Conservation (phyloP, 306 rosid species). For the Prunus salicina region DNA sequence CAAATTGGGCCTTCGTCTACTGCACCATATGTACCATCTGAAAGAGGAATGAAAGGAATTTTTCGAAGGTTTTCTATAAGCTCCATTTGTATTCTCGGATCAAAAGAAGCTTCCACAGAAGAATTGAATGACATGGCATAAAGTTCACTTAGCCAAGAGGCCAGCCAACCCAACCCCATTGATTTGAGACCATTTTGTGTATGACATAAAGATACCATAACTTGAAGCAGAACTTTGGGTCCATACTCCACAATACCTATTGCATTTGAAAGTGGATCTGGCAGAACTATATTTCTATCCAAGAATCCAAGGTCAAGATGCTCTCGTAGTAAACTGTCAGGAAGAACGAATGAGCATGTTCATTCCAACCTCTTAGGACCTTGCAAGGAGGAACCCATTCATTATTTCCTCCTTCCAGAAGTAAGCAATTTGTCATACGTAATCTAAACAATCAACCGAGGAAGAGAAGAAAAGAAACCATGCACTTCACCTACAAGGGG, state of each 20-base stretch:
- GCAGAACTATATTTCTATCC: conserved; percentile 52
- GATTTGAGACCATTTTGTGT: conserved; percentile 43
- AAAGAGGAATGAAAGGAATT: conserved; percentile 74
- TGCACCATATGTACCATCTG: conserved; percentile 79
- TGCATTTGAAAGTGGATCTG: conserved; percentile 67
- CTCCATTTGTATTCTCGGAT: conserved; percentile 43
- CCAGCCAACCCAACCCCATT: conserved; percentile 73
- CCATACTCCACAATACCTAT: conserved; percentile 88
- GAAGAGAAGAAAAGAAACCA: conserved; percentile 89
- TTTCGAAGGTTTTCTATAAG: conserved; percentile 45
- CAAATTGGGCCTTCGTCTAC: conserved; percentile 76
- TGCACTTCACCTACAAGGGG: conserved; percentile 94
- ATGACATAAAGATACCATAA: conserved; percentile 53
- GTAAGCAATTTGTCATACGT: conserved; percentile 73
- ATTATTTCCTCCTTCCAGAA: conserved; percentile 60
- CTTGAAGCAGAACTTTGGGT: conserved; percentile 57
- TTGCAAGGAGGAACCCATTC: conserved; percentile 89
- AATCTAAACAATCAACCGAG: conserved; percentile 67
- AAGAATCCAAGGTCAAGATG: conserved; percentile 87
- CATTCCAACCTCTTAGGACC: conserved; percentile 88
- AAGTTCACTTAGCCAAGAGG: conserved; percentile 59
- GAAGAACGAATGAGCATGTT: conserved; percentile 61
- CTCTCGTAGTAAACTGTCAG: conserved; percentile 52
- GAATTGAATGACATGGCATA: conserved; percentile 43
- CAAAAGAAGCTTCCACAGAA: conserved; percentile 34